Percentiles rank a stretch among this genome's conserved stretches.
Conservation (phyloP, 306 rosid genomes). For the Gleditsia sinensis region DNA sequence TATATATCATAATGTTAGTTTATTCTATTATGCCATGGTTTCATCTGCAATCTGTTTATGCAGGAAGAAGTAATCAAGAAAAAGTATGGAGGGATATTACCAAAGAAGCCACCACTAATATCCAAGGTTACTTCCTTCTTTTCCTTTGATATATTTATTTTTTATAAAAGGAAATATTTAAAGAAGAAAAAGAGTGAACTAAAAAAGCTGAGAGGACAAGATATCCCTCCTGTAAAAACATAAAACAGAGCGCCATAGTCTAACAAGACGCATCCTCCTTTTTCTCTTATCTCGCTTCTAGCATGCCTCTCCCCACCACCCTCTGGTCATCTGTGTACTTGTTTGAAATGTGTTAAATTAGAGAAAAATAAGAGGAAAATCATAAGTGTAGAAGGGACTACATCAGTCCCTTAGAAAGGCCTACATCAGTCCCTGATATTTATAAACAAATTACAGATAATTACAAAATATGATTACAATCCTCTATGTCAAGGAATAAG, state of each 20-base stretch:
- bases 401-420: no score
- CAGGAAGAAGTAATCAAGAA: slow-evolving; percentile 79
- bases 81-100: slow-evolving; percentile 84
- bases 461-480: no score
- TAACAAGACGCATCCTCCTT: neutral
- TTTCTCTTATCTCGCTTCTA: slow-evolving; percentile 8
- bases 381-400: no score
- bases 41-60: slow-evolving; percentile 41
- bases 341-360: slow-evolving; percentile 13
- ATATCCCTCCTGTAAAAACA: neutral
- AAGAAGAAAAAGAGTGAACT: neutral
- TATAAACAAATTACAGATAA: no score
- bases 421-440: no score
- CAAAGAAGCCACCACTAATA: slow-evolving; percentile 89
- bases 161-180: neutral
- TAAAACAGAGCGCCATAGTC: neutral
- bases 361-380: no score
- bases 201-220: neutral
- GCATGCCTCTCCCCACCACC: neutral
- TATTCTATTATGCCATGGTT: slow-evolving; percentile 22
- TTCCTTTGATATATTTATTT: neutral
- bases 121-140: slow-evolving; percentile 64
- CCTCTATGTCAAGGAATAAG: no score
- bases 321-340: slow-evolving; percentile 4
- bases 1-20: slow-evolving; percentile 4